phyloP scores from a whole-genome alignment of 2,329 filamentous ascomycete genomes.

The Sclerotinia subarctica region DNA sequence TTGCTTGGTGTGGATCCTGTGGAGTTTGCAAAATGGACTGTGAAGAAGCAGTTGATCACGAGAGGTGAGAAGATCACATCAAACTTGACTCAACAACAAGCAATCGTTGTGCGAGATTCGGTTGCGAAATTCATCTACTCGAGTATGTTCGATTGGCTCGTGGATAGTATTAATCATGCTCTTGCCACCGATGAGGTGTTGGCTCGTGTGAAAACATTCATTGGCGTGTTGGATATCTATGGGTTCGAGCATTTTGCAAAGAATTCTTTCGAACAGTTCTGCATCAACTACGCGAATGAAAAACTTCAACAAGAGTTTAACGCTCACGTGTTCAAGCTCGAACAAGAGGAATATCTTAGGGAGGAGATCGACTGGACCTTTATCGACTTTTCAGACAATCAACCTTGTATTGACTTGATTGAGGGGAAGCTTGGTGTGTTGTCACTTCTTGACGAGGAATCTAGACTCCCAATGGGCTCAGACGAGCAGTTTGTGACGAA shows the following conservation, averaged over 20 bases:
- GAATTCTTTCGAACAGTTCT: conserved; percentile 99
- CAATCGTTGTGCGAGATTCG: conserved; percentile 90
- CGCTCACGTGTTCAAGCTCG: conserved; percentile 97
- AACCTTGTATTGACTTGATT: conserved; percentile 97
- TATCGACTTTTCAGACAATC: conserved; percentile 98
- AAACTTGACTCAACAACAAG: conserved; percentile 89
- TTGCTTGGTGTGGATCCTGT: conserved; percentile 83
- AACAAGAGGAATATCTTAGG: conserved; percentile 94
- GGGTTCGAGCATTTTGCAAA: conserved; percentile 99
- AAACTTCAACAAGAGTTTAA: conserved; percentile 99
- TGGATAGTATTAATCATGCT: conserved; percentile 92
- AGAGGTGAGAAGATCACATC: conserved; percentile 97
- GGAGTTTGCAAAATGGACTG: conserved; percentile 95
- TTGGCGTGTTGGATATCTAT: conserved; percentile 98
- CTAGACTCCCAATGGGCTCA: conserved; percentile 91
- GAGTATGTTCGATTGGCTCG: conserved; percentile 96
- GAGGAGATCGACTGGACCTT: conserved; percentile 99
- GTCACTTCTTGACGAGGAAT: conserved; percentile 92
- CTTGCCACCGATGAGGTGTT: conserved; percentile 87
- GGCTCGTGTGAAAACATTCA: conserved; percentile 80
- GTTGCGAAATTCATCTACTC: conserved; percentile 99
- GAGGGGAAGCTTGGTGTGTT: conserved; percentile 94
- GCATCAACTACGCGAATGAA: conserved; percentile 99
- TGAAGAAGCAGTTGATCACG: conserved; percentile 97
- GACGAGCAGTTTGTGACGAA: conserved; percentile 97